Base-by-base conservation (phyloP, 1,139 yeast species). In the Chernovozyma aurita region DNA sequence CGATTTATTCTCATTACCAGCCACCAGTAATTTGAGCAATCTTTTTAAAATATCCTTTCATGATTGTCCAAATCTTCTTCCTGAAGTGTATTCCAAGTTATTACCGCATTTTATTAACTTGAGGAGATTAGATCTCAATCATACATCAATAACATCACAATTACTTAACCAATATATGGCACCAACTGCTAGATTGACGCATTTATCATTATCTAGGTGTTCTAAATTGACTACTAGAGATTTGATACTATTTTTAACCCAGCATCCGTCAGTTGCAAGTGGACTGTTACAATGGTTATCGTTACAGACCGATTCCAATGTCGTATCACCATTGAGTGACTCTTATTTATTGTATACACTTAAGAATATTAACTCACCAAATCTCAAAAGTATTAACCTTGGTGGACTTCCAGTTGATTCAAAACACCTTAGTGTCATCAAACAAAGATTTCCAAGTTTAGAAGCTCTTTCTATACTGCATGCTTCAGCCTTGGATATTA, bases 21-120 rank as follows among this genome's bases (percentile, higher is more conserved):
- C 29, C n/a, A 16, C 7, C 7, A 26, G 29, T 16, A 13, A 31
- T 17, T 30, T 36, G 17, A 14, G 17, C 12, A 33, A 29, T 30
- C 25, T 21, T 30, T 53, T 62, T 42, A 80, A 85, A 44, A 54
- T 88, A 12, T 85, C 95, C 0, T 77, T 88, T 51, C 95, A 88
- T 59, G 96, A 87, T 50, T 88, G 97, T 56, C 80, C 95, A 3
- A 87, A 85, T 43, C 65, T 90, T 32, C 73, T 87, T 3, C 58
- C 76, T 2, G 69, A 67, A 13, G 71, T 73, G 0, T 76, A 85
- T 42, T 70, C 66, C 31, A 74, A 71, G 42, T 55, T 86, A 3
- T 62, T 90, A 29, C 78, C 81, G 4, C 68, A 68, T 39, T 64
- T 85, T 30, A 71, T 75, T 14, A 72, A 73, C 45, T 59, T 88